phyloP scores from a whole-genome alignment of 371 early-diverging fungal species.

The Actinomortierella wolfii region DNA sequence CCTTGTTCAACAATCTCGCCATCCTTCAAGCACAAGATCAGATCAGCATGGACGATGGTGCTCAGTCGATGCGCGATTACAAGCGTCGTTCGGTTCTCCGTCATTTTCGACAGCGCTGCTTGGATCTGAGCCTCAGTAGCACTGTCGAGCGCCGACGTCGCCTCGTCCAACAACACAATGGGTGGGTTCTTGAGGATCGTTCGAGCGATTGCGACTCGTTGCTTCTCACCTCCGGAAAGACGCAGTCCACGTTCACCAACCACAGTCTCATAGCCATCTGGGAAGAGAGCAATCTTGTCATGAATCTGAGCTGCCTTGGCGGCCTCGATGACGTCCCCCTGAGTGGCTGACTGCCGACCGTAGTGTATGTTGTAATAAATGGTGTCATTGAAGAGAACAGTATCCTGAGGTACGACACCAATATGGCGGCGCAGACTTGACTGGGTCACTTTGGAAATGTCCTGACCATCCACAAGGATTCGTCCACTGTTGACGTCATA shows the following conservation, averaged over 20 bases:
- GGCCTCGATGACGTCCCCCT: slow-evolving; percentile 51
- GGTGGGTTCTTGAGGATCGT: slow-evolving; percentile 79
- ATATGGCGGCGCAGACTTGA: slow-evolving; percentile 71
- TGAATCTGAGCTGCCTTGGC: slow-evolving; percentile 60
- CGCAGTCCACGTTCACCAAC: slow-evolving; percentile 95
- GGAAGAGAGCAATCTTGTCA: slow-evolving; percentile 57
- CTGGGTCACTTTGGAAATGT: slow-evolving; percentile 75
- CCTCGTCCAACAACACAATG: slow-evolving; percentile 81
- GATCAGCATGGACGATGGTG: slow-evolving; percentile 77
- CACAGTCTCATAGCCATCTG: slow-evolving; percentile 55
- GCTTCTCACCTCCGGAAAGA: slow-evolving; percentile 94
- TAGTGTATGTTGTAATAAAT: slow-evolving; percentile 68
- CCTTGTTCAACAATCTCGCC: slow-evolving; percentile 89
- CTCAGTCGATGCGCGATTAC: slow-evolving; percentile 94
- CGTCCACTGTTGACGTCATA: slow-evolving; percentile 82
- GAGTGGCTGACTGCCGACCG: slow-evolving; percentile 48
- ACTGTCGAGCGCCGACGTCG: slow-evolving; percentile 52
- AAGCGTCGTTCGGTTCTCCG: slow-evolving; percentile 88
- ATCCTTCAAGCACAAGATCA: slow-evolving; percentile 78
- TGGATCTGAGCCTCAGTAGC: slow-evolving; percentile 86
- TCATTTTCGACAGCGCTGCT: slow-evolving; percentile 65
- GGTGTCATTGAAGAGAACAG: slow-evolving; percentile 62
- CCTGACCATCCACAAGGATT: slow-evolving; percentile 89
- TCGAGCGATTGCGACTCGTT: slow-evolving; percentile 88
- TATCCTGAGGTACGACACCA: slow-evolving; percentile 85